These are phyloP conservation scores for Pholiota conissans DNA, from an alignment of 768 basidiomycete genomes.

Conservation along the genomic window DNA sequence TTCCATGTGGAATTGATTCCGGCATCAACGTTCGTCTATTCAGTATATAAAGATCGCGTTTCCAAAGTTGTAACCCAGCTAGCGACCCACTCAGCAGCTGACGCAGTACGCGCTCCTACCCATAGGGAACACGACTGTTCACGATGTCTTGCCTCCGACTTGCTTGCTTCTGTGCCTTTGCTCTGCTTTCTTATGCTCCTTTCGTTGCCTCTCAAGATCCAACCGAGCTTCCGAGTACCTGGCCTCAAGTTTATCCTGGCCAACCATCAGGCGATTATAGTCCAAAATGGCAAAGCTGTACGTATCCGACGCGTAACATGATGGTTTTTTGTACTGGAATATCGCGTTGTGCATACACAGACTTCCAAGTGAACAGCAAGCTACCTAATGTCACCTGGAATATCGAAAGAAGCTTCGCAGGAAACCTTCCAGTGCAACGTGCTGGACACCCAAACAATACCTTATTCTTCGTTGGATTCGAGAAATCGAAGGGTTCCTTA, in stretches of 20 bases:
- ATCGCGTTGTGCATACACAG: too few species aligned
- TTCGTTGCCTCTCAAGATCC: conserved; percentile 23
- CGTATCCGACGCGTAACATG: conserved; percentile 19
- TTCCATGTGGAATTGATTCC: conserved; percentile 13
- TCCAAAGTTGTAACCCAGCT: background rate
- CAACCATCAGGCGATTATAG: conserved; percentile 48
- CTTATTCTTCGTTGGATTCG: conserved; percentile 66
- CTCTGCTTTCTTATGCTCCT: conserved; percentile 21
- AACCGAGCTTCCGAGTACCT: conserved; percentile 39
- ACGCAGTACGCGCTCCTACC: background rate
- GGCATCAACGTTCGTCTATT: background rate
- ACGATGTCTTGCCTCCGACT: conserved; percentile 20
- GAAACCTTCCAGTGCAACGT: conserved; percentile 63
- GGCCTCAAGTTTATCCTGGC: conserved; percentile 48
- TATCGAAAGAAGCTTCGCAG: conserved; percentile 55
- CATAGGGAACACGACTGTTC: conserved; percentile 19
- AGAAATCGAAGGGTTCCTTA: conserved; percentile 55
- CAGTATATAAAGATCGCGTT: conserved; percentile 3
- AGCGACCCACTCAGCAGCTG: background rate
- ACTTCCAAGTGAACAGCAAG: conserved; percentile 55
- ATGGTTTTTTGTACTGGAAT: too few species aligned
- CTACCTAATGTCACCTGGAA: conserved; percentile 65
- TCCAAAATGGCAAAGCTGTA: conserved; percentile 65
- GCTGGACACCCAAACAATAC: conserved; percentile 63
- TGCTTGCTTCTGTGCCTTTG: conserved; percentile 18